A percentile compares a stretch with the other conserved stretches of the same genome.
phyloP scores from a whole-genome alignment of 768 basidiomycete genomes.

The Termitomyces sp. region DNA sequence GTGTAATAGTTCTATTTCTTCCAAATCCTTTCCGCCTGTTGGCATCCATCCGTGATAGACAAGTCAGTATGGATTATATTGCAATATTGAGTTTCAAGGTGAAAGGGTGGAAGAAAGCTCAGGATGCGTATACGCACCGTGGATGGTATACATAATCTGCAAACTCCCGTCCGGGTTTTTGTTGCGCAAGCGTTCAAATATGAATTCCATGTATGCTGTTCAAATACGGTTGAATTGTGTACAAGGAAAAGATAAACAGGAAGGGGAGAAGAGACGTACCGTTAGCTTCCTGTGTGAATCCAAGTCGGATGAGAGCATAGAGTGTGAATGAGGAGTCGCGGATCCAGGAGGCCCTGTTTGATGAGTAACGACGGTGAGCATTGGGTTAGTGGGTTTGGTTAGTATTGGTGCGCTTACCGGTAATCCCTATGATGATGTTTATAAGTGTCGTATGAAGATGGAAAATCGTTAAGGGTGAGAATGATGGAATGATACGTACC shows the following conservation, averaged over 20 bases:
- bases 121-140: constrained; percentile 39
- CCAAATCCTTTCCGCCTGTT: constrained; percentile 70
- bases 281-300: constrained; percentile 90
- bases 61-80: too few relatives aligned
- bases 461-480: too few relatives aligned
- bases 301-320: constrained; percentile 89
- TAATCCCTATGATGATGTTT: background rate
- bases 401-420: background rate
- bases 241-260: background rate
- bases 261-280: constrained; percentile 33
- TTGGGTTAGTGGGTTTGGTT: background rate
- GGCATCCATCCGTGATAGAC: too few relatives aligned
- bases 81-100: too few relatives aligned
- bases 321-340: constrained; percentile 96
- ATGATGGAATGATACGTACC: constrained; percentile 35
- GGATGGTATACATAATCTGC: constrained; percentile 97
- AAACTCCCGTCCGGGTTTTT: constrained; percentile 88
- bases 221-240: too few relatives aligned
- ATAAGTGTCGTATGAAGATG: too few relatives aligned
- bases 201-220: constrained; percentile 86
- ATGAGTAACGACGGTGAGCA: background rate
- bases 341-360: constrained; percentile 73
- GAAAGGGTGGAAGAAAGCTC: background rate
- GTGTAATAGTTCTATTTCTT: constrained; percentile 80
- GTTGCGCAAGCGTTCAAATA: constrained; percentile 74